A percentile compares a stretch with the other conserved stretches of the same genome.
These are phyloP conservation scores for Syzygium oleosum DNA, from an alignment of 345 rosid species.

Conservation along the genomic window DNA sequence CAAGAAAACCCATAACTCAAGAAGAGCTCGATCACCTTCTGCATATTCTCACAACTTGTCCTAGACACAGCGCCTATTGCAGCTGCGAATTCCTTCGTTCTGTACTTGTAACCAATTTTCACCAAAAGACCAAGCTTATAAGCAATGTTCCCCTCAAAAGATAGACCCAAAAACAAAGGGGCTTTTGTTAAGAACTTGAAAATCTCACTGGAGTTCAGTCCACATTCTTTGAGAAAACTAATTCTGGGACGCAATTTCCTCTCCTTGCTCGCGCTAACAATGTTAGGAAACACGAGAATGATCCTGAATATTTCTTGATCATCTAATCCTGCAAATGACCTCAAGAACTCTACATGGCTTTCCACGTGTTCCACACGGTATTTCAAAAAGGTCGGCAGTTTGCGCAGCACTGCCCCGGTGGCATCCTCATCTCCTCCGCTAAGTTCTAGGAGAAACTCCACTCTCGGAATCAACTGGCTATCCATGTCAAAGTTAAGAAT, in stretches of 20 bases:
- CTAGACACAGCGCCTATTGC: conserved; percentile 75
- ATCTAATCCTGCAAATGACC: conserved; percentile 55
- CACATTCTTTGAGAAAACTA: conserved; percentile 65
- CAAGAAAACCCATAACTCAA: conserved; percentile 46
- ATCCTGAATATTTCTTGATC: conserved; percentile 55
- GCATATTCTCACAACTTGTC: conserved; percentile 70
- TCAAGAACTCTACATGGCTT: conserved; percentile 49
- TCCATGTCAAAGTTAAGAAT: conserved; percentile 55
- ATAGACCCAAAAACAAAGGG: conserved; percentile 58
- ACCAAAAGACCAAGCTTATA: conserved; percentile 57
- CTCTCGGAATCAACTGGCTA: conserved; percentile 51
- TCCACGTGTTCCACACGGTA: conserved; percentile 43
- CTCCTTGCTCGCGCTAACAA: conserved; percentile 58
- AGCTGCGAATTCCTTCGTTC: conserved; percentile 48
- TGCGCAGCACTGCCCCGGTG: conserved; percentile 39
- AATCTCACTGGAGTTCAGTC: conserved; percentile 46
- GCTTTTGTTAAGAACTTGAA: conserved; percentile 69
- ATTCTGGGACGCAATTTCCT: conserved; percentile 62
- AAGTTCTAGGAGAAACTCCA: conserved; percentile 41
- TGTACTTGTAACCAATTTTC: conserved; percentile 53
- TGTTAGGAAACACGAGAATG: conserved; percentile 50
- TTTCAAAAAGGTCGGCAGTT: conserved; percentile 56
- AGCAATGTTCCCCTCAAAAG: conserved; percentile 41
- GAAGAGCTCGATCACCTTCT: conserved; percentile 59
- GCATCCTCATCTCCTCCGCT: conserved; percentile 62